phyloP scores from a whole-genome alignment of 768 basidiomycete species.

The Collybia sordida region DNA sequence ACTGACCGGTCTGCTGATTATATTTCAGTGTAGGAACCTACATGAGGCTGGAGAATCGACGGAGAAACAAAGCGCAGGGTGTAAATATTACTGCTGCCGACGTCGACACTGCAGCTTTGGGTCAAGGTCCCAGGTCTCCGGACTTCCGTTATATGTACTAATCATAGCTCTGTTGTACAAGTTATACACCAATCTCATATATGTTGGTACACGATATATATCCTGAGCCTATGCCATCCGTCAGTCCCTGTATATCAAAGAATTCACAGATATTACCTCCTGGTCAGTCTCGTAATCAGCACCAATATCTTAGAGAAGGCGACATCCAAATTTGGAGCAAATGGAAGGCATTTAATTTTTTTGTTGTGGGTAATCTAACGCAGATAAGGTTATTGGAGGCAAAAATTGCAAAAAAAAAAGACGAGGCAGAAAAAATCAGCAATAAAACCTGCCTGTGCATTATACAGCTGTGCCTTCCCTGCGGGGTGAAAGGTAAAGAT shows the following conservation, averaged over 20 bases:
- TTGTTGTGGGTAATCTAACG: conserved; percentile 33
- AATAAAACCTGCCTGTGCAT: conserved; percentile 40
- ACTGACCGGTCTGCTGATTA: conserved; percentile 5
- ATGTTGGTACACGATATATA: neutral
- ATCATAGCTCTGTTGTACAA: neutral
- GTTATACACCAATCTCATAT: neutral
- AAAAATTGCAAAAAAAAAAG: conserved; percentile 23
- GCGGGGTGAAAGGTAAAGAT: conserved; percentile 19
- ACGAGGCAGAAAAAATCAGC: conserved; percentile 28
- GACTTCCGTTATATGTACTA: conserved; percentile 48
- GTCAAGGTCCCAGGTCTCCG: conserved; percentile 39
- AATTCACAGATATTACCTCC: conserved; percentile 24
- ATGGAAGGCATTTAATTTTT: conserved; percentile 26
- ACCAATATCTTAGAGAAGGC: conserved; percentile 12
- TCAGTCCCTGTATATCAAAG: conserved; percentile 4
- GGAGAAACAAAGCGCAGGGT: conserved; percentile 41
- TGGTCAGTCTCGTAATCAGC: too few relatives aligned
- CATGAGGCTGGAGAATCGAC: conserved; percentile 49
- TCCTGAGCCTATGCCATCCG: neutral
- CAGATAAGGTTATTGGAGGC: conserved; percentile 32
- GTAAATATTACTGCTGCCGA: conserved; percentile 40
- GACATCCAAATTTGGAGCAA: conserved; percentile 15
- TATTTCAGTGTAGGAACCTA: conserved; percentile 38
- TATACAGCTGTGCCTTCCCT: conserved; percentile 18
- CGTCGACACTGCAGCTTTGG: conserved; percentile 42